These are phyloP conservation scores for Scutellaria minor DNA, from an alignment of 257 asterid genomes.

Conservation along the genomic window DNA sequence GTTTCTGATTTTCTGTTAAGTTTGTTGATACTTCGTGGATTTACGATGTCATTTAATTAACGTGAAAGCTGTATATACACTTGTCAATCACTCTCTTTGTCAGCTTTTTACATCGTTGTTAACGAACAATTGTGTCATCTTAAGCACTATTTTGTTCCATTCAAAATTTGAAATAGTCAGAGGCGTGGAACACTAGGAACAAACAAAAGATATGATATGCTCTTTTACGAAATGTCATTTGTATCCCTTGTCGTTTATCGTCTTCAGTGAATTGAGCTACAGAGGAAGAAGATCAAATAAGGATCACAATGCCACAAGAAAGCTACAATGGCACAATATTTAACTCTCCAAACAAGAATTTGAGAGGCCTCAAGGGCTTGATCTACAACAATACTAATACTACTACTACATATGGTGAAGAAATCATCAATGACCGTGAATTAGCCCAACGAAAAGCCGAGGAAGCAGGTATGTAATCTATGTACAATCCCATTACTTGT, in stretches of 20 bases:
- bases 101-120: conserved; percentile 34
- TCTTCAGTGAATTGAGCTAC: background rate
- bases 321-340: conserved; percentile 41
- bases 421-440: conserved; percentile 67
- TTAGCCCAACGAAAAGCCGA: conserved; percentile 90
- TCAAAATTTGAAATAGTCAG: conserved; percentile 21
- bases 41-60: background rate
- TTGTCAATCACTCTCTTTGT: background rate
- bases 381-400: conserved; percentile 44
- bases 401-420: conserved; percentile 47
- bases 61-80: background rate
- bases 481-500: background rate
- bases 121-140: conserved; percentile 35
- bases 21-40: background rate
- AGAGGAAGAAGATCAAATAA: background rate
- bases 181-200: background rate
- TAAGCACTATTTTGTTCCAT: conserved; percentile 15
- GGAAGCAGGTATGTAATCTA: conserved; percentile 66
- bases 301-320: conserved; percentile 71
- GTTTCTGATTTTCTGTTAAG: background rate
- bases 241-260: background rate
- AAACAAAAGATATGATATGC: background rate
- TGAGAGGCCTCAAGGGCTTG: conserved; percentile 68
- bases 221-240: conserved; percentile 16
- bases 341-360: conserved; percentile 66